These are phyloP conservation scores for Puccinia novopanici DNA, from an alignment of 1,284 basidiomycete genomes.

Conservation along the genomic window DNA sequence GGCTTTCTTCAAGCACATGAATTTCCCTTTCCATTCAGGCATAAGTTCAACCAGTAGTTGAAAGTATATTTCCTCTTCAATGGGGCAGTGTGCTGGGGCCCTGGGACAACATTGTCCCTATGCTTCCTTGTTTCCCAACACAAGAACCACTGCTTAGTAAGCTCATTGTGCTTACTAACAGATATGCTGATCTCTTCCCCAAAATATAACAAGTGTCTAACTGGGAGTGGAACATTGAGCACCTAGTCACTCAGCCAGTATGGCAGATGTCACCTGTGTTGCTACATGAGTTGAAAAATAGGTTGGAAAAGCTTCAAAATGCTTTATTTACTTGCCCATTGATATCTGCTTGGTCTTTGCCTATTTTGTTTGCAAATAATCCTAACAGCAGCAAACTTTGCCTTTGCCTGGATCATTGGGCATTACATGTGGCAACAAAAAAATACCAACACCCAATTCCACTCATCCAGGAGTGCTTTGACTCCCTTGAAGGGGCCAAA, in stretches of 20 bases:
- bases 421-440: conserved; percentile 14
- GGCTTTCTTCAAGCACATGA: background rate
- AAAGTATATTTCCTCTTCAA: no score
- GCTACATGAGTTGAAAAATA: background rate
- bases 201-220: background rate
- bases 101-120: background rate
- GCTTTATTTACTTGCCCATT: conserved; percentile 14
- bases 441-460: conserved; percentile 28
- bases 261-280: background rate
- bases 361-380: conserved; percentile 3
- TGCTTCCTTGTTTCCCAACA: background rate
- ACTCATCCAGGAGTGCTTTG: no score
- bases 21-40: no score
- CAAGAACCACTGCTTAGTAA: background rate
- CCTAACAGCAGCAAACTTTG: background rate
- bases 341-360: conserved; percentile 14
- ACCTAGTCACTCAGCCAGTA: conserved; percentile 7
- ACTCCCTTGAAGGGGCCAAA: no score
- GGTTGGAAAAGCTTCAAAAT: background rate
- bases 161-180: background rate
- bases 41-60: no score
- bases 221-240: background rate
- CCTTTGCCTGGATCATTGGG: conserved; percentile 16
- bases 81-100: background rate
- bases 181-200: background rate